Evolutionary conservation across 2,329 filamentous ascomycete species (phyloP).

Genomic region (Hypoxylon sp.): DNA sequence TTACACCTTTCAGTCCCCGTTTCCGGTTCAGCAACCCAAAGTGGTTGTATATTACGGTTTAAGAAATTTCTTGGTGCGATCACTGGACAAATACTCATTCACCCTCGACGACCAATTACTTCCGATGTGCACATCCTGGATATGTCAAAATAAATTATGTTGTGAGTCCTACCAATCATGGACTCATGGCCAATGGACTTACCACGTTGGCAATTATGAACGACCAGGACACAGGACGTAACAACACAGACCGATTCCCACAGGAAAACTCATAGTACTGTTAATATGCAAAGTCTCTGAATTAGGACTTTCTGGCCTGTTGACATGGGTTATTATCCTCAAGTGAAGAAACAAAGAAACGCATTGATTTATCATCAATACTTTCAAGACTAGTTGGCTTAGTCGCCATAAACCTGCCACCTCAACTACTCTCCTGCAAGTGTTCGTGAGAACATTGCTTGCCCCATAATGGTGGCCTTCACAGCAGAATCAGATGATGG

Average conservation of each 20-base stretch:
- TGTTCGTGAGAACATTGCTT: conserved; percentile 10
- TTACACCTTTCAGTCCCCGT: conserved; percentile 16
- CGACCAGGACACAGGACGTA: conserved; percentile 23
- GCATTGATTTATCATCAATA: conserved; percentile 3
- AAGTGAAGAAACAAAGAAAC: conserved; percentile 16
- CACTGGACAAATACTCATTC: conserved; percentile 24
- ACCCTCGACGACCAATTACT: conserved; percentile 10
- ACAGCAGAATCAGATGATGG: conserved; percentile 10
- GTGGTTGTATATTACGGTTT: conserved; percentile 11
- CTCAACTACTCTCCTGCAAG: conserved; percentile 11
- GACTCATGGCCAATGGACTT: conserved; percentile 29
- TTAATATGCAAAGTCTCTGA: conserved; percentile 9
- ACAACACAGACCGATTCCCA: conserved; percentile 7
- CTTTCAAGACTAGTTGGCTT: conserved; percentile 3
- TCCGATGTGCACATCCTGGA: conserved; percentile 35
- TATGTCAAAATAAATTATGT: conserved; percentile 31
- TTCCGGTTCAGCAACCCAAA: conserved; percentile 3
- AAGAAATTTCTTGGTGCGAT: conserved; percentile 32
- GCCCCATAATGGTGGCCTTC: conserved; percentile 19
- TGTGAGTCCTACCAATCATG: conserved; percentile 27
- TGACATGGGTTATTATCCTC: neutral
- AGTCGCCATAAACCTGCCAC: conserved; percentile 8
- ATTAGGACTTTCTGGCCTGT: conserved; percentile 6
- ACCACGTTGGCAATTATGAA: conserved; percentile 31
- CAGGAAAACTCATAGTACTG: conserved; percentile 4